Conservation (phyloP, 2,329 filamentous ascomycete genomes). For the Xylaria sp. region DNA sequence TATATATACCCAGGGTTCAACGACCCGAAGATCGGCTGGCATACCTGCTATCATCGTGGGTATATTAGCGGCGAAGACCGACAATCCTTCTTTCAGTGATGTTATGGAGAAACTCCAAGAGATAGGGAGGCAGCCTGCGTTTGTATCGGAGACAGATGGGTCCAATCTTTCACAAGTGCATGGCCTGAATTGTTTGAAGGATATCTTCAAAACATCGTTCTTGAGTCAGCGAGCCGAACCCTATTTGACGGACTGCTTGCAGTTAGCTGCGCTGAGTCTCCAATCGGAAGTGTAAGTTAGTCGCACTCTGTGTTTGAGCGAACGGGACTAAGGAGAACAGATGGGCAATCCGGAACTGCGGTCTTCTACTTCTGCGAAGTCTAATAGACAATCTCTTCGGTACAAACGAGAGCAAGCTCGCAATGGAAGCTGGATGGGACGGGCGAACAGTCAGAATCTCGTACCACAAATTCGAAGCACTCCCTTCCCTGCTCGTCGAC, state of each 20-base stretch:
- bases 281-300: conserved; percentile 72
- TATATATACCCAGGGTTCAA: conserved; percentile 77
- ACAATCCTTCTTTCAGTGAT: conserved; percentile 64
- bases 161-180: conserved; percentile 87
- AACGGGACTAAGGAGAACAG: conserved; percentile 47
- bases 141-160: conserved; percentile 62
- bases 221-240: conserved; percentile 74
- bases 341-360: conserved; percentile 95
- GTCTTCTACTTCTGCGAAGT: conserved; percentile 84
- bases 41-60: conserved; percentile 87
- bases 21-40: conserved; percentile 89
- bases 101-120: conserved; percentile 67
- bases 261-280: conserved; percentile 80
- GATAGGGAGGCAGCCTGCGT: conserved; percentile 62
- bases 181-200: conserved; percentile 90
- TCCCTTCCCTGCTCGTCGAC: conserved; percentile 67
- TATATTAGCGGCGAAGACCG: conserved; percentile 71
- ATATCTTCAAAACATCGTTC: conserved; percentile 84
- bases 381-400: conserved; percentile 81
- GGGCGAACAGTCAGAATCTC: conserved; percentile 69
- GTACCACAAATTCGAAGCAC: conserved; percentile 70
- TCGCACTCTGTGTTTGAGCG: background rate
- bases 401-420: conserved; percentile 71
- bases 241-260: conserved; percentile 74
- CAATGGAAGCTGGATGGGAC: conserved; percentile 67